Evolutionary conservation across 768 basidiomycete genomes (phyloP).

Genomic region (Tubosaeta brunneosetosa): DNA sequence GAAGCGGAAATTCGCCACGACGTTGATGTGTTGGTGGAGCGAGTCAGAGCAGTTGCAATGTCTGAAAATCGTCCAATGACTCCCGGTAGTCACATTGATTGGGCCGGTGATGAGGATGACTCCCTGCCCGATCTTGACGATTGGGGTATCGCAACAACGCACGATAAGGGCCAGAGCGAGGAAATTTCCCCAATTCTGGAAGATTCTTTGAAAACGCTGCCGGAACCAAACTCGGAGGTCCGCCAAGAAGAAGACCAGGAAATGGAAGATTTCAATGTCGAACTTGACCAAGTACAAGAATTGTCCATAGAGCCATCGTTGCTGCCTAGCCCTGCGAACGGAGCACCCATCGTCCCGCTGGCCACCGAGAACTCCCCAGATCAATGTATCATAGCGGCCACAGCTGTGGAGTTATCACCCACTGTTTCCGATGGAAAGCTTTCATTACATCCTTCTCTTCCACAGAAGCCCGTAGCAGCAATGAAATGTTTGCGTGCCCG

Average conservation of each 20-base stretch:
- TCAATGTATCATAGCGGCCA: slow-evolving; percentile 13
- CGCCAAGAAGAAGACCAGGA: slow-evolving; percentile 19
- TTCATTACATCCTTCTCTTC: slow-evolving; percentile 44
- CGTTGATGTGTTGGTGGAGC: slow-evolving; percentile 75
- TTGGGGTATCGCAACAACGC: slow-evolving; percentile 64
- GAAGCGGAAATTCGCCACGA: slow-evolving; percentile 52
- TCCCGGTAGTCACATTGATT: slow-evolving; percentile 79
- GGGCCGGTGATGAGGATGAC: slow-evolving; percentile 84
- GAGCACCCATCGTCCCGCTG: slow-evolving; percentile 1
- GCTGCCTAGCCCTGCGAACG: slow-evolving; percentile 3
- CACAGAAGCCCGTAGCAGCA: slow-evolving; percentile 39
- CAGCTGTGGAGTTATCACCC: slow-evolving; percentile 2
- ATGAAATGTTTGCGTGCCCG: slow-evolving; percentile 13
- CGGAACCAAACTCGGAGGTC: slow-evolving; percentile 39
- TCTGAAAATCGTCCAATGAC: slow-evolving; percentile 60
- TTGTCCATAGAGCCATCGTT: slow-evolving; percentile 8
- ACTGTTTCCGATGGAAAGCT: slow-evolving; percentile 14
- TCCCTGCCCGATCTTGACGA: slow-evolving; percentile 80
- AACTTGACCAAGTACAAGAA: slow-evolving; percentile 4
- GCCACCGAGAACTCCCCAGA: slow-evolving; percentile 11
- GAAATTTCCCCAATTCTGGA: slow-evolving; percentile 66
- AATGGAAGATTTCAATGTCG: slow-evolving; percentile 17
- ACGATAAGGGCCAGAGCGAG: slow-evolving; percentile 32
- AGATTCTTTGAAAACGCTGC: slow-evolving; percentile 56
- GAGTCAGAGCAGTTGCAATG: slow-evolving; percentile 70